Base-by-base conservation (phyloP, 1,284 basidiomycete species). In the Trametes hirsuta region DNA sequence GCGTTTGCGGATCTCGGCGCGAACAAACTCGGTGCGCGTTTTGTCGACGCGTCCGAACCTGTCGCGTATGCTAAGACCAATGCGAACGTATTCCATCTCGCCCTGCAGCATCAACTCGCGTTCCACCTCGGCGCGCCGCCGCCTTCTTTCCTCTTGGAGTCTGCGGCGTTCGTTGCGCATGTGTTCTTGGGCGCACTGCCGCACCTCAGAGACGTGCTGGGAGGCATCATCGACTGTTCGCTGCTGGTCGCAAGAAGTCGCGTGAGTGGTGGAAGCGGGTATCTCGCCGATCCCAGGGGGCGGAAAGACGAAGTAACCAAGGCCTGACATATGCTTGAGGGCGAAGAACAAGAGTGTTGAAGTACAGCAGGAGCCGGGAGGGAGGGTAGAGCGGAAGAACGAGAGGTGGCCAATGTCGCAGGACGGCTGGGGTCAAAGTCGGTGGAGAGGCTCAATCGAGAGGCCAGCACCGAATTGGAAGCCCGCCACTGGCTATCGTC, bases 81-180 rank as follows among this genome's bases (percentile, higher is more conserved):
- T 77, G 3, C 82, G 77, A 1, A 87, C 84, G 84, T 85, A 87
- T 15, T 79, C 80, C 53, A 84, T 77, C 66, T 87, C 85, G 41
- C 82, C 82, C 46, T 55, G 62, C 24, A 75, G 68, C 12, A 72
- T 69, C 15, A 75, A 69, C 18, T 59, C 67, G 12, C 66, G 72
- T 55, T 77, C 77, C 10, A 55, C 65, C 37, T 74, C 74, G 18
- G 65, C 66, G 42, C 69, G 65, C 37, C 63, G 58, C 34, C 34
- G 55, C 37, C 67, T 68, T 41, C 62, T 68, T 18, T 63, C 68
- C 24, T 71, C 69, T 3, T 64, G 57, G 6, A 48, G 55, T 47
- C 54, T 48, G 22, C 58, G 62, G 25, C 53, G 56, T 24, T 58
- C 61, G 24, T 63, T 60, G 46, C 47, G 56, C n/a, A 50, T 51